A percentile compares a stretch with the other conserved stretches of the same genome.
Conservation (phyloP, 2,329 filamentous ascomycete species). For the Alternaria brassicae region DNA sequence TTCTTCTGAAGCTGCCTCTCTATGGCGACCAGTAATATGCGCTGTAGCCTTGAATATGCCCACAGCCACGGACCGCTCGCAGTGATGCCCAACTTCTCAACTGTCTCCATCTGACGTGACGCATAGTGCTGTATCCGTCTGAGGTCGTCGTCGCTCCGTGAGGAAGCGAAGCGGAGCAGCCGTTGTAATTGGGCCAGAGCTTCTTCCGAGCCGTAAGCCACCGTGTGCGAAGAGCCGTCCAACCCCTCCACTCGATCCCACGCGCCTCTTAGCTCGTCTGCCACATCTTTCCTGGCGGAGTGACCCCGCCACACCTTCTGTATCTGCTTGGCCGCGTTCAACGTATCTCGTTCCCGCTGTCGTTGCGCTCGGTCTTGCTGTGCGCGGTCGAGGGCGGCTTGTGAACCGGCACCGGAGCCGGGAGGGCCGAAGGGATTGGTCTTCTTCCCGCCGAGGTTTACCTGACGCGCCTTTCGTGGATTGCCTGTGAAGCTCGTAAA, state of each 20-base stretch:
- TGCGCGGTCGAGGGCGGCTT: slow-evolving; percentile 81
- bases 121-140: slow-evolving; percentile 52
- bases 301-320: slow-evolving; percentile 87
- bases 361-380: slow-evolving; percentile 84
- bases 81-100: slow-evolving; percentile 29
- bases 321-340: slow-evolving; percentile 75
- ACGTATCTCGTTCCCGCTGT: slow-evolving; percentile 78
- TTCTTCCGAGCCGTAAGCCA: slow-evolving; percentile 49
- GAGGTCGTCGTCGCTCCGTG: slow-evolving; percentile 49
- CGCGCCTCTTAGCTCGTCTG: slow-evolving; percentile 57
- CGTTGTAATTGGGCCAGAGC: slow-evolving; percentile 52
- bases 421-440: slow-evolving; percentile 76
- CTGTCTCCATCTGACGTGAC: slow-evolving; percentile 46
- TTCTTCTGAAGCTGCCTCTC: slow-evolving; percentile 29
- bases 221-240: slow-evolving; percentile 12
- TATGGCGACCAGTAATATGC: slow-evolving; percentile 47
- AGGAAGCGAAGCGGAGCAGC: slow-evolving; percentile 54
- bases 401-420: slow-evolving; percentile 67
- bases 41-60: slow-evolving; percentile 53
- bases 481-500: slow-evolving; percentile 91
- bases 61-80: slow-evolving; percentile 49
- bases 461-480: slow-evolving; percentile 84
- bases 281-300: slow-evolving; percentile 65
- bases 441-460: slow-evolving; percentile 88
- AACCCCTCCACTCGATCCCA: slow-evolving; percentile 41